These are phyloP conservation scores for Emergomyces pasteurianus DNA, from an alignment of 2,329 filamentous ascomycete genomes.

Conservation along the genomic window DNA sequence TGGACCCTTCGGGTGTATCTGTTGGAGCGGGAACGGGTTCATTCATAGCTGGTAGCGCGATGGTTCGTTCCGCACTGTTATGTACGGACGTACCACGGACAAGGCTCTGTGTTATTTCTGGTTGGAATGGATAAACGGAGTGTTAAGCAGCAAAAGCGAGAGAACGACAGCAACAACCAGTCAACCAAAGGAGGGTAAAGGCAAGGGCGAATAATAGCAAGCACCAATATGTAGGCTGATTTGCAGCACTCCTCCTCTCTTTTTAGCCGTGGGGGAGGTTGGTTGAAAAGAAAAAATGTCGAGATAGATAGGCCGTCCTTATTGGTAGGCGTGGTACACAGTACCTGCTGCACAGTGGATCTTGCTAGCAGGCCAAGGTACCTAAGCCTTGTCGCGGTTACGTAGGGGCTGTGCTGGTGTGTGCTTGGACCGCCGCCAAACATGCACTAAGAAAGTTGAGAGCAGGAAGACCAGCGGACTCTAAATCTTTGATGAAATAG, in stretches of 20 bases:
- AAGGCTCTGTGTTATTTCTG: background rate
- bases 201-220: background rate
- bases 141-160: background rate
- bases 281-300: background rate
- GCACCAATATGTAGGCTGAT: background rate
- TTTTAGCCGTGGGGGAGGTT: background rate
- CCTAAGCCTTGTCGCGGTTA: background rate
- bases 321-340: background rate
- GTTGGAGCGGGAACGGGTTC: conserved; percentile 3
- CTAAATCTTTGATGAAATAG: too few relatives aligned
- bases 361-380: background rate
- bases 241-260: background rate
- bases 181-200: background rate
- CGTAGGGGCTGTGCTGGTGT: background rate
- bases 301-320: background rate
- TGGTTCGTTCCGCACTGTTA: background rate
- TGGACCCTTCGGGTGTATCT: conserved; percentile 6
- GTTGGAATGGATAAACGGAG: background rate
- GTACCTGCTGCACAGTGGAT: background rate
- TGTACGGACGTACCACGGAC: background rate
- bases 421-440: background rate
- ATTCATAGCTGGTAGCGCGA: conserved; percentile 3
- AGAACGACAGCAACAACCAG: background rate
- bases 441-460: background rate
- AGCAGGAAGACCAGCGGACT: background rate